Conservation (phyloP, 2,329 filamentous ascomycete species). For the Cytospora chrysosperma region DNA sequence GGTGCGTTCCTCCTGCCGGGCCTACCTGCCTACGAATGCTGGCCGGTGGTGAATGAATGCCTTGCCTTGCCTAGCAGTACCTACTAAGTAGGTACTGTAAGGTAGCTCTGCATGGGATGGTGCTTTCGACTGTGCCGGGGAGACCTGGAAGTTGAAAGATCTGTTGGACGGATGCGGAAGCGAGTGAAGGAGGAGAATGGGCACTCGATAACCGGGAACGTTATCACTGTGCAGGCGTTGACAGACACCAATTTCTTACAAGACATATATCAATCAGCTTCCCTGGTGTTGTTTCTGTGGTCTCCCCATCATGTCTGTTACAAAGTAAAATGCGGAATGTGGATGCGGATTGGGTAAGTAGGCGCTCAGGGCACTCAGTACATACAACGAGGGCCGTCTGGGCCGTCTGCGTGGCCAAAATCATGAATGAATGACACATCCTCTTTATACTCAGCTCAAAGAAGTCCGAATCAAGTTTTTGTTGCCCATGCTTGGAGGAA, state of each 20-base stretch:
- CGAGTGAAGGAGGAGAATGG: background rate
- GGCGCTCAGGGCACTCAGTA: too few species aligned
- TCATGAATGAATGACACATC: background rate
- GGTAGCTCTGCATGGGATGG: background rate
- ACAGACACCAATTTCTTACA: background rate
- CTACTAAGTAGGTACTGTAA: background rate
- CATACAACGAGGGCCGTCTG: background rate
- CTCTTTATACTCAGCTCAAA: background rate
- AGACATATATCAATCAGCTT: background rate
- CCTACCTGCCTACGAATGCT: background rate
- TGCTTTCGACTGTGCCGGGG: constrained; percentile 4
- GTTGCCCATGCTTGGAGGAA: background rate
- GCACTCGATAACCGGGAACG: too few species aligned
- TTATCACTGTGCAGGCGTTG: too few species aligned
- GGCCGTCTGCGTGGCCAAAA: background rate
- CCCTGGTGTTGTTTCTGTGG: background rate
- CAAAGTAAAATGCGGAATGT: background rate
- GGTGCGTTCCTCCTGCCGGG: background rate
- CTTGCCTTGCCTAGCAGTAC: background rate
- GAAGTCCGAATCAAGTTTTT: background rate
- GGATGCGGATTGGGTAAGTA: background rate
- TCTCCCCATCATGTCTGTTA: background rate
- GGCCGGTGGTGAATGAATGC: background rate
- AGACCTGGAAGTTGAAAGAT: constrained; percentile 11
- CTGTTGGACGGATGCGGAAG: constrained; percentile 3